Base-by-base conservation (phyloP, 2,329 filamentous ascomycete species). In the Fonsecaea pugnacius region DNA sequence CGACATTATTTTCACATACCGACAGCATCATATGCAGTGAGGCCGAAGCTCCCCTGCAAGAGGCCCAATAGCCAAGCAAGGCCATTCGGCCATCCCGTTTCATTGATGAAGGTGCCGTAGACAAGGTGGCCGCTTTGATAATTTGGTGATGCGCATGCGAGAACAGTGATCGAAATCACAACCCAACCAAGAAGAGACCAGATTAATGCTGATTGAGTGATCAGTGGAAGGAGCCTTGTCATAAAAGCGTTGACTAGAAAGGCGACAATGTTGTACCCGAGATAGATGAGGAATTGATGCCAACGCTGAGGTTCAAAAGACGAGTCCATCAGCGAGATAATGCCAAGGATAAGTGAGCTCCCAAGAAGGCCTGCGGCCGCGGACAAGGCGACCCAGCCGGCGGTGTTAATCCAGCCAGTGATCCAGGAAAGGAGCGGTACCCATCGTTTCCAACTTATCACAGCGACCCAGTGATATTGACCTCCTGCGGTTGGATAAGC, bases 211-310 rank as follows among this genome's bases (percentile, higher is more conserved):
- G 82, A 82, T 73, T 89, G 87, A 72, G 88, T 91, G 69, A 91
- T 79, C 12, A 83, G 80, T 0, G 89, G 89, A 3, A 92, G 79
- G 3, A 87, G 71, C 2, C 79, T 77, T 70, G 86, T 89, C 72
- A 83, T 78, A 68, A 91, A 89, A 1, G 86, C 84, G 67, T 91
- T 91, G 74, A 91, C 78, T 53, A 84, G 62, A 64, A 91, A 85
- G 2, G 86, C 86, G 16, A 84, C 75, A 24, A 87, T 63, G 6
- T 85, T 88, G 72, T 87, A 88, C 6, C 75, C 87, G 50, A 89
- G 81, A 74, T 91, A 91, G 54, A 91, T 87, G 30, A 91, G 78
- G 74, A 91, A 91, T 69, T 90, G 87, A 70, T 92, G 89, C 87
- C 89, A 91, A 3, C 84, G 72, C 71, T 88, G 75, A 1, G 84